A percentile compares a stretch with the other conserved stretches of the same genome.
Evolutionary conservation across 2,329 filamentous ascomycete species (phyloP).

Genomic region (Nannizziopsis barbatae): DNA sequence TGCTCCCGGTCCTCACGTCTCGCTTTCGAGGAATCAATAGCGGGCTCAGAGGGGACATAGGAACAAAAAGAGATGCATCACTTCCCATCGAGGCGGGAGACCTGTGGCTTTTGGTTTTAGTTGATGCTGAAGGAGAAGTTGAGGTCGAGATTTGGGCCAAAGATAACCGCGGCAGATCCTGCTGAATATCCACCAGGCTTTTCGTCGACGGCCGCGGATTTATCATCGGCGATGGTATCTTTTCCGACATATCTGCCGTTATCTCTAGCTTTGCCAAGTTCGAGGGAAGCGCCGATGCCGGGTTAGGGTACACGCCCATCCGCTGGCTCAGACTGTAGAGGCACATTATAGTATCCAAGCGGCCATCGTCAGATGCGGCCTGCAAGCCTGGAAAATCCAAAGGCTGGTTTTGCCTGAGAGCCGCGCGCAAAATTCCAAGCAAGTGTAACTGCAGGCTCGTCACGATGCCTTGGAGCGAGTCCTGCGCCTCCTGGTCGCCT

Average conservation of each 20-base stretch:
- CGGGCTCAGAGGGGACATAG: conserved; percentile 1
- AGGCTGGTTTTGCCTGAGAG: conserved; percentile 23
- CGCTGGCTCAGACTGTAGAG: conserved; percentile 29
- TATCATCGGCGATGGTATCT: not conserved
- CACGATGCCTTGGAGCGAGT: conserved; percentile 32
- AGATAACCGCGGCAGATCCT: conserved; percentile 1
- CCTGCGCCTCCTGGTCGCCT: conserved; percentile 29
- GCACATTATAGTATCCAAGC: conserved; percentile 27
- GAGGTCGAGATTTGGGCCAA: conserved; percentile 1
- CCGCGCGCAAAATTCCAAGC: conserved; percentile 25
- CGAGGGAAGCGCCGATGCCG: conserved; percentile 3
- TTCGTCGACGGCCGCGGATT: not conserved
- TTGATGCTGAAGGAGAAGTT: not conserved
- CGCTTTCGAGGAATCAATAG: not conserved
- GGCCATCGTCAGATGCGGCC: conserved; percentile 27
- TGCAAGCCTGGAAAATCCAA: conserved; percentile 26
- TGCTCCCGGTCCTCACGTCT: not conserved
- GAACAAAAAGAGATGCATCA: not conserved
- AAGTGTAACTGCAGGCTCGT: conserved; percentile 29
- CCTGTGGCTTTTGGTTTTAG: not conserved
- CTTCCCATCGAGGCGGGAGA: not conserved
- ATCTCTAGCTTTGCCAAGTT: not conserved
- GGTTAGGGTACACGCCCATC: conserved; percentile 13
- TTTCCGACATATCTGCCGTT: not conserved
- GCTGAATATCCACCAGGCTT: not conserved